phyloP scores from a whole-genome alignment of 441 rosid genomes.

The Erodium chrysanthum region DNA sequence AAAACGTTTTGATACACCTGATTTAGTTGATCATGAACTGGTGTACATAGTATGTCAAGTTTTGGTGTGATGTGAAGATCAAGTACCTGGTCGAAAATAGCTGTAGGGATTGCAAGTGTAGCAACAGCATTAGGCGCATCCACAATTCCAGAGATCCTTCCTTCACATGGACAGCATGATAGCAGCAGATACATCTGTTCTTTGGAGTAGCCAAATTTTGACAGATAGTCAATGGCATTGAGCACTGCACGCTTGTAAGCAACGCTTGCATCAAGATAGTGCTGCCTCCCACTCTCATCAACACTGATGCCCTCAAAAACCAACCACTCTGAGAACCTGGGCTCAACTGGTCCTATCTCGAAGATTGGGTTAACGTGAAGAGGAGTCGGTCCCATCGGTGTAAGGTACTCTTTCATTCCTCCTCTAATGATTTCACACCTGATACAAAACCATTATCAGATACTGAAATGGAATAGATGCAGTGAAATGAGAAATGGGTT shows the following conservation, averaged over 20 bases:
- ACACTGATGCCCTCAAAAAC: constrained; percentile 92
- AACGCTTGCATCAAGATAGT: constrained; percentile 71
- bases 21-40: no score
- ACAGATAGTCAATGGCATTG: constrained; percentile 84
- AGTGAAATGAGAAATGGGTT: not conserved
- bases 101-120: constrained; percentile 70
- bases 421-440: constrained; percentile 79
- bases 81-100: constrained; percentile 76
- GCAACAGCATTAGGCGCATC: constrained; percentile 89
- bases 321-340: constrained; percentile 88
- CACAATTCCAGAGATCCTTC: constrained; percentile 81
- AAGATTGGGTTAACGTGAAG: constrained; percentile 87
- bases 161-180: constrained; percentile 91
- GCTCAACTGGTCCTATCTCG: constrained; percentile 87
- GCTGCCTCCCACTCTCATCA: constrained; percentile 78
- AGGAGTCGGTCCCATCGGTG: constrained; percentile 89
- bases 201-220: constrained; percentile 79
- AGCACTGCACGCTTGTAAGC: constrained; percentile 87
- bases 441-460: no score
- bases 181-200: constrained; percentile 79
- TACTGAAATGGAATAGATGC: no score
- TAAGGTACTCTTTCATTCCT: constrained; percentile 89
- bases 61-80: no score
- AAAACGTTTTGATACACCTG: no score
- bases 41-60: no score